Evolutionary conservation across 2,329 filamentous ascomycete genomes (phyloP), one percentile per base, ranked within the genome.

Genomic region (Sclerotinia borealis): DNA sequence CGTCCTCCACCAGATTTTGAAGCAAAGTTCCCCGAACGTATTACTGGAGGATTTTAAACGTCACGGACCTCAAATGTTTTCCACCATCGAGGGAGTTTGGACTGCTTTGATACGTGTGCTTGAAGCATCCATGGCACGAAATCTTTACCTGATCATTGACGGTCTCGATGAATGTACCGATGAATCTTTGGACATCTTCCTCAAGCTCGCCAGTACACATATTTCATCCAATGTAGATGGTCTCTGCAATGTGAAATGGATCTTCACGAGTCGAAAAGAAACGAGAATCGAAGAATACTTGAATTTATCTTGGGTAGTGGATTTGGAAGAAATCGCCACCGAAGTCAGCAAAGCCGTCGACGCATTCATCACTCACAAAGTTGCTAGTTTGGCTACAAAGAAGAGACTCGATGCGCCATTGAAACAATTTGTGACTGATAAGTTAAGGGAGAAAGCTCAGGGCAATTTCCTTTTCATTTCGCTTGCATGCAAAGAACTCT

Each of bases 191-290:
- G 54, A 63, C 4, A n/a, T 36, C 15, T 63, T 59, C 54, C 50
- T 63, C 0, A 59, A 59, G 43, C 54, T 63, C 34, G 52, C 61
- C 0, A 63, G 61, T 17, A 36, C 54, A 41, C 59, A 59, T 11
- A 59, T 63, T 45, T 25, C 61, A 27, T 41, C 47, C 15, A 59
- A 59, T 19, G 54, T 15, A 1, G 61, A 63, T 41, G 54, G 52
- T 17, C 45, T 59, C n/a, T 63, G 61, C 54, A 63, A 63, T n/a
- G 54, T 63, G 11, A 63, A 63, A 22, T 63, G 61, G 54, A 63
- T 63, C 15, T 63, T 63, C 3, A 63, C 61, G n/a, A 63, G 61
- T 52, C 54, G 52, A 25, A 59, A 63, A 3, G 61, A 63, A 34
- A 63, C 61, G 2, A 59, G 17, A 34, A 63, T 63, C 29, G 45